Conservation (phyloP, 306 rosid species). For the Quercus engelmannii region DNA sequence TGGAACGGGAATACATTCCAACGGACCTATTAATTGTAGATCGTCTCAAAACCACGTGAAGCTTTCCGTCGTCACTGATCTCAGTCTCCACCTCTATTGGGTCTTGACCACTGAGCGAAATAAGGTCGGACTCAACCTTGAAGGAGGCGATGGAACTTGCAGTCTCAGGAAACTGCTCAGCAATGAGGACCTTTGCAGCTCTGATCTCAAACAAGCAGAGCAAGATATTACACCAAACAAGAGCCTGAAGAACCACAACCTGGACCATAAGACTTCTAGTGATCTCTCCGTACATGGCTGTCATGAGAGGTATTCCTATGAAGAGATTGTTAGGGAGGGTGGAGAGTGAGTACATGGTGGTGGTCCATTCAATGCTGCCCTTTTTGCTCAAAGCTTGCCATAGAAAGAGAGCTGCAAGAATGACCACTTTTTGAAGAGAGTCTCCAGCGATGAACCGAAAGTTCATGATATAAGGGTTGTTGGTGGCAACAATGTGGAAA, state of each 20-base stretch:
- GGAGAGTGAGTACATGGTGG: constrained; percentile 79
- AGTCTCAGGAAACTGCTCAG: constrained; percentile 78
- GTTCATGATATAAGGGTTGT: constrained; percentile 73
- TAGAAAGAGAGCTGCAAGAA: constrained; percentile 55
- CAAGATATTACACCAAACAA: constrained; percentile 75
- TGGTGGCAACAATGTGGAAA: constrained; percentile 75
- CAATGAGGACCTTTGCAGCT: constrained; percentile 68
- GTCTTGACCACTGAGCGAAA: constrained; percentile 73
- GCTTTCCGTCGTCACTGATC: constrained; percentile 82
- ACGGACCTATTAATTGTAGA: constrained; percentile 59
- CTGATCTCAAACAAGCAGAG: constrained; percentile 74
- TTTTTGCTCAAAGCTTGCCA: constrained; percentile 65
- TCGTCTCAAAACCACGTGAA: constrained; percentile 65
- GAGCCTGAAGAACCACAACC: constrained; percentile 72
- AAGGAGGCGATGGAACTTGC: constrained; percentile 77
- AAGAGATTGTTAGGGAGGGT: constrained; percentile 84
- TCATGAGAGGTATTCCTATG: constrained; percentile 77
- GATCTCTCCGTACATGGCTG: constrained; percentile 80
- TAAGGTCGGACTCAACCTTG: constrained; percentile 69
- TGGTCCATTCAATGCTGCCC: constrained; percentile 68
- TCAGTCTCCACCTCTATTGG: constrained; percentile 64
- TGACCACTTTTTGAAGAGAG: constrained; percentile 65
- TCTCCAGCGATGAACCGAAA: constrained; percentile 82
- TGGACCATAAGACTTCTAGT: constrained; percentile 71
- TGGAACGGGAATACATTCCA: constrained; percentile 29